Conservation (phyloP, 805 yeast genomes). For the Candida coleopterorum region DNA sequence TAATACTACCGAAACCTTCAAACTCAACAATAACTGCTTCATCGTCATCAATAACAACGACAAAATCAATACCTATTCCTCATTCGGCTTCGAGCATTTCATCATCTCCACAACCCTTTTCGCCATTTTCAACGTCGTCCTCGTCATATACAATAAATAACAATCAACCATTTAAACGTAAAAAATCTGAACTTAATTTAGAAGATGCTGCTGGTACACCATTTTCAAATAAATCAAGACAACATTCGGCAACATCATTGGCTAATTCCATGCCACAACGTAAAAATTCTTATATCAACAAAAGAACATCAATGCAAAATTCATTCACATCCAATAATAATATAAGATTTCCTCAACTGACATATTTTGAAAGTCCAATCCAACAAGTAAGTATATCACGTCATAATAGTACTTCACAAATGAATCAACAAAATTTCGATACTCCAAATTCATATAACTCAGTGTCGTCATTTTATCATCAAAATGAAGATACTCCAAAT, state of each 20-base stretch:
- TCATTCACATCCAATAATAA: slow-evolving; percentile 23
- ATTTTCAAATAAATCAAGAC: slow-evolving; percentile 8
- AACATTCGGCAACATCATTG: slow-evolving; percentile 7
- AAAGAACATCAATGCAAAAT: slow-evolving; percentile 5
- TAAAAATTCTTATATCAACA: slow-evolving; percentile 9
- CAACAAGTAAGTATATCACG: slow-evolving; percentile 8
- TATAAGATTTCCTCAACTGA: slow-evolving; percentile 13
- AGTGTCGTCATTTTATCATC: slow-evolving; percentile 1
- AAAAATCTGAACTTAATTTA: slow-evolving; percentile 31
- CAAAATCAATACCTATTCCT: slow-evolving; percentile 25
- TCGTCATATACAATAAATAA: slow-evolving; percentile 11
- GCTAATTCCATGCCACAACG: slow-evolving; percentile 8
- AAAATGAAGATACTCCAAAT: slow-evolving; percentile 4
- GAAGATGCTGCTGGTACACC: slow-evolving; percentile 1
- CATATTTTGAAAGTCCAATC: slow-evolving; percentile 17
- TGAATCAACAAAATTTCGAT: slow-evolving; percentile 4
- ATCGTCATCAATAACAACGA: no score
- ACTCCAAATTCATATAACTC: slow-evolving; percentile 9
- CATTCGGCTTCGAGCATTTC: slow-evolving; percentile 18
- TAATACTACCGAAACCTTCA: slow-evolving; percentile 41
- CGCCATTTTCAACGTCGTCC: slow-evolving; percentile 9
- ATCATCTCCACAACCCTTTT: slow-evolving; percentile 13
- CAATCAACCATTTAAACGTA: slow-evolving; percentile 38
- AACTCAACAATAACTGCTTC: no score
- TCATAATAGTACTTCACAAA: slow-evolving; percentile 6